A percentile compares a stretch with the other conserved stretches of the same genome.
Conservation (phyloP, 306 rosid species). For the Cajanus cajan region DNA sequence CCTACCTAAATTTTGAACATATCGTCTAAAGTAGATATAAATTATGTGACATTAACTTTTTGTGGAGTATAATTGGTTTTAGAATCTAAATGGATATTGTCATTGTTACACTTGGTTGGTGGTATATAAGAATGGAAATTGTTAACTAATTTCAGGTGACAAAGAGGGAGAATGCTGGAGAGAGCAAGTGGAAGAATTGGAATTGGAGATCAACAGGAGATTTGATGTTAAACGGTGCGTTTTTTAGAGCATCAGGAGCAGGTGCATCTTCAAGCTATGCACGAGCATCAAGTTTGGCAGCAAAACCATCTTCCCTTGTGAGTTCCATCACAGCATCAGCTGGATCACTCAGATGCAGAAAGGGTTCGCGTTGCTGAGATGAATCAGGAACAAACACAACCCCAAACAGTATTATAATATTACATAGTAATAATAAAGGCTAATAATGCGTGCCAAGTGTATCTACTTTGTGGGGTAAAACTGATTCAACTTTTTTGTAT, state of each 20-base stretch:
- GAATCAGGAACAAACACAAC: neutral
- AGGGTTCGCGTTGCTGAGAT: conserved; percentile 63
- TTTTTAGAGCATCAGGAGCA: conserved; percentile 71
- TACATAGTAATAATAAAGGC: conserved; percentile 33
- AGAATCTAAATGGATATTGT: neutral
- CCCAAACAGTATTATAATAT: neutral
- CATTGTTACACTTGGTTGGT: neutral
- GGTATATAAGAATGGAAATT: neutral
- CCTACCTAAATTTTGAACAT: no score
- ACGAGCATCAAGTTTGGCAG: conserved; percentile 80
- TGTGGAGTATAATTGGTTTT: neutral
- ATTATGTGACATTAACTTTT: neutral
- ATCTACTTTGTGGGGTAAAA: conserved; percentile 28
- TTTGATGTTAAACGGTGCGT: conserved; percentile 77
- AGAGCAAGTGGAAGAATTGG: conserved; percentile 78
- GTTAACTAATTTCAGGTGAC: conserved; percentile 49
- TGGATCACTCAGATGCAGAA: conserved; percentile 66
- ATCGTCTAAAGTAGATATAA: neutral
- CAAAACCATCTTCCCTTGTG: conserved; percentile 68
- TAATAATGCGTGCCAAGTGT: conserved; percentile 22
- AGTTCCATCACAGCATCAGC: conserved; percentile 68
- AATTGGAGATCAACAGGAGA: conserved; percentile 92
- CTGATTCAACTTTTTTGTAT: conserved; percentile 35
- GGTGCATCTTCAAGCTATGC: conserved; percentile 78
- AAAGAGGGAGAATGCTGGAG: conserved; percentile 55